Conservation (phyloP, 2,329 filamentous ascomycete species). For the Hypoxylon sp. region DNA sequence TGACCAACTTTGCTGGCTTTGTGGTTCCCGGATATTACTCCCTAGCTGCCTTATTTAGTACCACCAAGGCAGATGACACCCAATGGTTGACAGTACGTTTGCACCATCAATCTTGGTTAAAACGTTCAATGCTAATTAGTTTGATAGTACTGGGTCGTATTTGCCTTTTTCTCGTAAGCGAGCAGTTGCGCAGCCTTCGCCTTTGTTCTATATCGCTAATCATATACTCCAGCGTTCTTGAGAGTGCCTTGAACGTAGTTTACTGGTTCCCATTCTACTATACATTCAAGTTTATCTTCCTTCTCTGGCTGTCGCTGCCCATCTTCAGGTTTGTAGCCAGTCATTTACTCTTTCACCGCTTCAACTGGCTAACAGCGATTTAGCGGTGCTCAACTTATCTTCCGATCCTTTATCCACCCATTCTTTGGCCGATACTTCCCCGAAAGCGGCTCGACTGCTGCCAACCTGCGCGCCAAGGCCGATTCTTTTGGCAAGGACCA, state of each 20-base stretch:
- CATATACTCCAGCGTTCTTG: conserved; percentile 70
- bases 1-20: conserved; percentile 90
- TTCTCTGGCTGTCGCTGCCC: conserved; percentile 98
- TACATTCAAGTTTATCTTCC: conserved; percentile 98
- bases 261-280: conserved; percentile 99
- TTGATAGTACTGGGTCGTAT: conserved; percentile 89
- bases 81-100: conserved; percentile 80
- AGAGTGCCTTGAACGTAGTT: conserved; percentile 86
- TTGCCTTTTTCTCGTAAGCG: conserved; percentile 80
- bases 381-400: conserved; percentile 95
- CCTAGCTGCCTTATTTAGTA: conserved; percentile 80
- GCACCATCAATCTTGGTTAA: conserved; percentile 27
- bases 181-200: conserved; percentile 4
- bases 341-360: conserved; percentile 18
- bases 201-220: conserved; percentile 32
- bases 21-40: conserved; percentile 89
- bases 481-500: conserved; percentile 81
- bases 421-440: conserved; percentile 94
- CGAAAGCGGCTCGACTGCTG: conserved; percentile 77
- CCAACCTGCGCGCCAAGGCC: conserved; percentile 90
- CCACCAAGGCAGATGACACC: conserved; percentile 81
- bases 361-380: conserved; percentile 44
- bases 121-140: conserved; percentile 49
- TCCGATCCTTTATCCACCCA: conserved; percentile 94
- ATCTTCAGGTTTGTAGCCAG: conserved; percentile 82